Evolutionary conservation across 1,284 basidiomycete genomes (phyloP), one percentile per base, ranked within the genome.

Genomic region (Ustilago trichophora): DNA sequence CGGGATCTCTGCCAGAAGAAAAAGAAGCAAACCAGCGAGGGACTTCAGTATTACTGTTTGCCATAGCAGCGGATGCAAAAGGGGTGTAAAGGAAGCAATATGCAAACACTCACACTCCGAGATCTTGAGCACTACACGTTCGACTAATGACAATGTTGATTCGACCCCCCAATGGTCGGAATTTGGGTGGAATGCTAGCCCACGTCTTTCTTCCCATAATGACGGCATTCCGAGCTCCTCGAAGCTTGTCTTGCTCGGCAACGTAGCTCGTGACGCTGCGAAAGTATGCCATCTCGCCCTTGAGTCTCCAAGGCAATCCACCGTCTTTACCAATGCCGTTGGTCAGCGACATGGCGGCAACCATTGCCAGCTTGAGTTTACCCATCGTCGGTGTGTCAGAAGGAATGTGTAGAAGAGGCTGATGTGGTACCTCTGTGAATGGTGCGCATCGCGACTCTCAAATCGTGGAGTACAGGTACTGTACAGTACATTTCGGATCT

Each of bases 171-270:
- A 99, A 85, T 3, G 96, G 96, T 62, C 91, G 87, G 83, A 91
- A 92, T 81, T 88, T 91, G 7, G 80, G 72, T n/a, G 96, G 95
- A 57, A 99, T 98, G 80, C 91, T 92, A 82, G 96, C 92, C 96
- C 96, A 99, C 16, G 93, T 97, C 77, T 92, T 94, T 42, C 94
- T 86, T 7, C 96, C 96, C 96, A 99, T 98, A 56, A 98, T 84
- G 31, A 98, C 89, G 2, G 87, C 88, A 82, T 98, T 98, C 56
- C 82, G 83, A 16, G 36, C 38, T 18, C 53, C 59, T 11, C 36
- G 16, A 10, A 32, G 38, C 40, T n/a, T n/a, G n/a, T n/a, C n/a
- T n/a, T n/a, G n/a, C n/a, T 53, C 45, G 12, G 52, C n/a, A 3
- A 89, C 87, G 40, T 81, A 83, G 3, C 87, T 86, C 4, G 92